phyloP scores from a whole-genome alignment of 2,329 filamentous ascomycete species.

The Fusarium subglutinans region DNA sequence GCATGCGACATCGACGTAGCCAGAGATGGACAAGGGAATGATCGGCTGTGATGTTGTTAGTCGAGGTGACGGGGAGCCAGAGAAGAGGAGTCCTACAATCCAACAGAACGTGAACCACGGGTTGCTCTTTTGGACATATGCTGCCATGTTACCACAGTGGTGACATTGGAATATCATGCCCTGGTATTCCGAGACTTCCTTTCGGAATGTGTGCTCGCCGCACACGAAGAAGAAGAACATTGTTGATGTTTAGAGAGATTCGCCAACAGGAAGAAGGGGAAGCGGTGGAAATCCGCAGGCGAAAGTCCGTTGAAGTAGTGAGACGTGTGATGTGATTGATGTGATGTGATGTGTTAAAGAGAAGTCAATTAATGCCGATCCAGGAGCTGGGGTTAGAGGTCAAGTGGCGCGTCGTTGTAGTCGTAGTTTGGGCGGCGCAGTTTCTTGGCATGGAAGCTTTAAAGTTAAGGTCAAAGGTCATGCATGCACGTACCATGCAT shows the following conservation, averaged over 20 bases:
- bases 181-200: conserved; percentile 68
- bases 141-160: conserved; percentile 73
- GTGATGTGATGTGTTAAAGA: conserved; percentile 1
- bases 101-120: conserved; percentile 86
- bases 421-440: conserved; percentile 27
- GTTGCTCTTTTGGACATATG: conserved; percentile 68
- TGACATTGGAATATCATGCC: conserved; percentile 70
- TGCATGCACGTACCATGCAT: background rate
- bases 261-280: background rate
- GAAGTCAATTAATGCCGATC: background rate
- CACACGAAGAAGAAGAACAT: conserved; percentile 73
- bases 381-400: background rate
- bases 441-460: conserved; percentile 32
- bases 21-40: conserved; percentile 74
- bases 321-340: background rate
- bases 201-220: conserved; percentile 69
- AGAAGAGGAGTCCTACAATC: conserved; percentile 58
- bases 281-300: background rate
- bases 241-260: background rate
- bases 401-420: conserved; percentile 31
- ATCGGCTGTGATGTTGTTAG: conserved; percentile 63
- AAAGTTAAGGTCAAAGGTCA: conserved; percentile 6
- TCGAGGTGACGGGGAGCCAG: background rate
- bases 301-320: background rate
- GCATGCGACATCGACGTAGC: conserved; percentile 76